Conservation (phyloP, 2,329 filamentous ascomycete genomes). For the Dothistroma septosporum region DNA sequence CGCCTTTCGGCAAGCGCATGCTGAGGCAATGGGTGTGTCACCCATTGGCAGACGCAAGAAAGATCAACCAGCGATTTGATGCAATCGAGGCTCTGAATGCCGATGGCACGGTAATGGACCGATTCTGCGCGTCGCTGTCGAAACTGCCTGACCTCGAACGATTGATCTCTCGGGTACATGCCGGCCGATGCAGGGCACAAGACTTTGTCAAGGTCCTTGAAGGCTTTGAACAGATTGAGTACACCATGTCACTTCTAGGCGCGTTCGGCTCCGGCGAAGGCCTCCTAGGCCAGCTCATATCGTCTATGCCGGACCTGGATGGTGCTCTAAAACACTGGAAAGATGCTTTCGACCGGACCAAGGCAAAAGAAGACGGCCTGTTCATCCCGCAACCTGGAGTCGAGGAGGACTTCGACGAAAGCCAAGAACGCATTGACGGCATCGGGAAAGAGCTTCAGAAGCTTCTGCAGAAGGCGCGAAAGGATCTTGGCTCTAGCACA, state of each 20-base stretch:
- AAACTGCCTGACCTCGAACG: conserved; percentile 93
- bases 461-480: conserved; percentile 67
- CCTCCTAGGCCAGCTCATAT: conserved; percentile 76
- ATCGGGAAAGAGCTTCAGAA: conserved; percentile 69
- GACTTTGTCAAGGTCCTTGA: conserved; percentile 93
- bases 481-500: conserved; percentile 67
- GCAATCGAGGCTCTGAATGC: conserved; percentile 90
- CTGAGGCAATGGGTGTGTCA: conserved; percentile 98
- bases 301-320: conserved; percentile 78
- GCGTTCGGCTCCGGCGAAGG: conserved; percentile 73
- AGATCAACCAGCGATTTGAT: conserved; percentile 90
- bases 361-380: conserved; percentile 73
- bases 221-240: conserved; percentile 96
- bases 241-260: conserved; percentile 77
- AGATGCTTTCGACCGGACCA: conserved; percentile 79
- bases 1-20: conserved; percentile 92
- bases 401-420: conserved; percentile 87
- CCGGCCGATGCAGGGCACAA: conserved; percentile 79
- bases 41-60: conserved; percentile 76
- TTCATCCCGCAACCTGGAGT: conserved; percentile 82
- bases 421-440: conserved; percentile 68
- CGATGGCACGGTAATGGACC: conserved; percentile 73
- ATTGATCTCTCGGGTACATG: conserved; percentile 89
- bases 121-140: conserved; percentile 80
- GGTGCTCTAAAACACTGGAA: conserved; percentile 79